Evolutionary conservation across 1,284 basidiomycete species (phyloP), one percentile per base, ranked within the genome.

Genomic region (Boletellus sp.): DNA sequence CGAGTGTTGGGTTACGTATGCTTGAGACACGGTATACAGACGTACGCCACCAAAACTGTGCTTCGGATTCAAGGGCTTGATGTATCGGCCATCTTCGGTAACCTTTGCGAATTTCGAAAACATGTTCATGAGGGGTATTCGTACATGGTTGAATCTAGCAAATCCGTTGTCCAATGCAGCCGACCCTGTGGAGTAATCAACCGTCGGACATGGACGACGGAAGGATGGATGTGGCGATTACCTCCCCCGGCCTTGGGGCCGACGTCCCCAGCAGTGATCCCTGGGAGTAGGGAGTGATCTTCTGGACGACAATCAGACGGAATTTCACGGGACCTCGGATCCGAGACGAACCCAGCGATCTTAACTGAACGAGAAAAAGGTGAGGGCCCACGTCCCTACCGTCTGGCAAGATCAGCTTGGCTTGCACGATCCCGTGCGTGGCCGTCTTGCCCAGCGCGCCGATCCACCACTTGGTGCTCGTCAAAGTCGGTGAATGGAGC

Each of bases 391-490:
- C 69, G 57, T 85, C 78, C 62, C 80, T 78, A 21, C 82, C 85
- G 7, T 69, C 74, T 0, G 83, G 78, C 11, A 91, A 71, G 50
- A 90, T 79, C 12, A 93, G 71, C 55, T 86, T 82, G 1, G 90
- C 89, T 61, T 91, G 88, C 0, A 92, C 81, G 16, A 89, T 79
- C 11, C 86, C 88, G 65, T 91, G 89, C 0, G 89, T 91, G 0
- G 87, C 80, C 0, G 85, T 85, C 67, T 83, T 82, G 1, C 85
- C 89, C 8, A 89, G 70, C 0, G 74, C 83, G 15, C 84, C 90
- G 53, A 88, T 80, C 90, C 90, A 93, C 89, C 90, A 93, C 65
- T 93, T 93, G 50, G 78, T 82, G 48, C 85, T 85, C 2, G 87
- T 89, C 42, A 90, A 62, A 0, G 85, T 86, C 0, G 90, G 89